Evolutionary conservation across 164 flowering plant species (phyloP).

Genomic region (Platanus orientalis): DNA sequence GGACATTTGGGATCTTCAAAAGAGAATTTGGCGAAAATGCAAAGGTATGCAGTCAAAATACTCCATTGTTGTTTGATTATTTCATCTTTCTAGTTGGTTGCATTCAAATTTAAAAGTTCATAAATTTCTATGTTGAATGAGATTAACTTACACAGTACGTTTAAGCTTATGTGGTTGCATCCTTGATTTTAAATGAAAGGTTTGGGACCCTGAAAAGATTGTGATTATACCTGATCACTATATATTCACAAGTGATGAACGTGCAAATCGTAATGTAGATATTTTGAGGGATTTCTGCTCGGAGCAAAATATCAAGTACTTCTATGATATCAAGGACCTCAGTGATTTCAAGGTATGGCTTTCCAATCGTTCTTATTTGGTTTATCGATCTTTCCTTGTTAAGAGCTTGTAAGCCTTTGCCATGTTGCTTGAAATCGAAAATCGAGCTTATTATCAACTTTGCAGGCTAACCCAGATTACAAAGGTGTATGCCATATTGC

Average conservation of each 20-base stretch:
- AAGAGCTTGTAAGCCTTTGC: background rate
- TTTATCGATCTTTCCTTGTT: background rate
- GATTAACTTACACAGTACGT: too few species aligned
- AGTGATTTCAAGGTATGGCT: conserved; percentile 69
- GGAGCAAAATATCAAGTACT: conserved; percentile 93
- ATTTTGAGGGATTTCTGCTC: conserved; percentile 80
- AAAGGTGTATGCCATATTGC: conserved; percentile 99
- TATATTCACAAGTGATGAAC: too few species aligned
- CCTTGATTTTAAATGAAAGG: too few species aligned
- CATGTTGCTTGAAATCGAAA: background rate
- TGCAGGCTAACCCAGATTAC: conserved; percentile 95
- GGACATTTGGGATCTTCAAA: conserved; percentile 85
- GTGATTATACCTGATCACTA: too few species aligned
- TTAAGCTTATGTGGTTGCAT: too few species aligned
- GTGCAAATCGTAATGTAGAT: conserved; percentile 96
- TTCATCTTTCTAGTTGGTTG: too few species aligned
- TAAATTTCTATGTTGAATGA: too few species aligned
- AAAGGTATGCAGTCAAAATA: too few species aligned
- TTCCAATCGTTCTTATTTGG: background rate
- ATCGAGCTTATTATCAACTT: conserved; percentile 3
- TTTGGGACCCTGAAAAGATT: too few species aligned
- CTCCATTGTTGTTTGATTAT: too few species aligned
- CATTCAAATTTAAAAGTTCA: too few species aligned
- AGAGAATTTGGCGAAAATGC: conserved; percentile 90
- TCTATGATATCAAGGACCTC: conserved; percentile 89